These are phyloP conservation scores for Isabelozyma rhagii DNA, from an alignment of 805 yeast species.

Conservation along the genomic window DNA sequence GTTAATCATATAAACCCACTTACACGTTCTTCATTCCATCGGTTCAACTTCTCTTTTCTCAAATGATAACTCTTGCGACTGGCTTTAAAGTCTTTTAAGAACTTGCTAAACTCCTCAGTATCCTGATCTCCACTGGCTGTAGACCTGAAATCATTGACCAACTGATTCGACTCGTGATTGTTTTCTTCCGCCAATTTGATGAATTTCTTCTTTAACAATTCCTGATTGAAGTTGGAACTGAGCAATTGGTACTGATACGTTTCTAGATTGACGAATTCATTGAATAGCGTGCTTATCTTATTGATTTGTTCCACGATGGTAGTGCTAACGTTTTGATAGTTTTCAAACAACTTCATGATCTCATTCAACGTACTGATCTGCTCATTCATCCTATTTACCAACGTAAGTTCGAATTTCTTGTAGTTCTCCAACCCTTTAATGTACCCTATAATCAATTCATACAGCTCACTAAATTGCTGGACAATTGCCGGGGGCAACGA, in stretches of 20 bases:
- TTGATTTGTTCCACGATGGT: constrained; percentile 21
- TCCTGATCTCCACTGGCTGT: constrained; percentile 1
- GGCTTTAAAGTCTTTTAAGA: constrained; percentile 18
- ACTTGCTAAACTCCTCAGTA: constrained; percentile 11
- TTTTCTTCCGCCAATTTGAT: constrained; percentile 17
- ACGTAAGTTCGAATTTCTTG: constrained; percentile 7
- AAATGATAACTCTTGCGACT: constrained; percentile 29
- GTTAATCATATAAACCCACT: constrained; percentile 21
- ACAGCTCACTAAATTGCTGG: constrained; percentile 23
- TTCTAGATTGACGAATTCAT: constrained; percentile 32
- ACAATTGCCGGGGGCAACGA: constrained; percentile 25
- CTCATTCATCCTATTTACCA: constrained; percentile 10
- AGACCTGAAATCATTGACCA: constrained; percentile 12
- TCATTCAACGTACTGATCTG: constrained; percentile 17
- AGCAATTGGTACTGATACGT: constrained; percentile 37
- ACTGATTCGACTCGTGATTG: constrained; percentile 16
- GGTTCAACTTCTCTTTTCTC: constrained; percentile 32
- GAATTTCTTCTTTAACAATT: constrained; percentile 25
- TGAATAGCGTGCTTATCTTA: constrained; percentile 21
- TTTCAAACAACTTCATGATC: constrained; percentile 13
- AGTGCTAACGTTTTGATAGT: constrained; percentile 17
- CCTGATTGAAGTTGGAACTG: constrained; percentile 33
- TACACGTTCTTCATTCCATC: constrained; percentile 41
- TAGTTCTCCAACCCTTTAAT: constrained; percentile 21
- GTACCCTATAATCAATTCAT: constrained; percentile 29